These are phyloP conservation scores for Rusavskia elegans DNA, from an alignment of 495 filamentous ascomycete species.

Conservation along the genomic window DNA sequence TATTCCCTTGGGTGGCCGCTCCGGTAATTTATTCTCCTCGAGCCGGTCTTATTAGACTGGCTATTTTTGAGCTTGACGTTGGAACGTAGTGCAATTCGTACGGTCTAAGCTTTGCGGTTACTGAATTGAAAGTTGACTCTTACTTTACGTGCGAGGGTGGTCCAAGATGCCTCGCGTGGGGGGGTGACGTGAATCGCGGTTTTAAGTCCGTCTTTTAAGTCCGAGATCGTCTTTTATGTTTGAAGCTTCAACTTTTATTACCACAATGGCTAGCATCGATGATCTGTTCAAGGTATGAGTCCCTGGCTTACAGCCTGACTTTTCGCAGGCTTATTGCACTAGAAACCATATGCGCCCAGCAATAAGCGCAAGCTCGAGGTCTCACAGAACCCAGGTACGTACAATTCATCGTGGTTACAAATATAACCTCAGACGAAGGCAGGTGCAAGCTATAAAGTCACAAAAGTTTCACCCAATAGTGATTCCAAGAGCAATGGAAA, in stretches of 20 bases:
- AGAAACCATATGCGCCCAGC: constrained; percentile 25
- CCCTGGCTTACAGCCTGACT: background rate
- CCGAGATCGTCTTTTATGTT: no score
- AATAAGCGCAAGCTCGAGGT: constrained; percentile 69
- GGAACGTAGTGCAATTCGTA: no score
- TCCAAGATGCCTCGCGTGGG: no score
- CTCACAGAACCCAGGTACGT: constrained; percentile 52
- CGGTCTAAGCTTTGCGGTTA: no score
- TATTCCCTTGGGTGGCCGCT: no score
- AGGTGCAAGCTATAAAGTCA: constrained; percentile 79
- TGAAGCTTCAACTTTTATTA: no score
- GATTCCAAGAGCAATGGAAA: constrained; percentile 47
- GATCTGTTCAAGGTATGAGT: constrained; percentile 57
- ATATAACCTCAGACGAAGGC: constrained; percentile 1
- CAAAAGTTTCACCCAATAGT: constrained; percentile 46
- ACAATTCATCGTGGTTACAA: background rate
- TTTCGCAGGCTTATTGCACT: background rate
- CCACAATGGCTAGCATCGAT: constrained; percentile 56
- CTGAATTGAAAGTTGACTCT: no score
- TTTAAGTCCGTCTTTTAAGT: background rate
- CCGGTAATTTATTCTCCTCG: no score
- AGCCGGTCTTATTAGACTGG: no score
- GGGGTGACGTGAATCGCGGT: no score
- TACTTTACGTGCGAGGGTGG: no score
- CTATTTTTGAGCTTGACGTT: no score